Base-by-base conservation (phyloP, 148 eudicot genomes). In the Heliosperma pusillum region DNA sequence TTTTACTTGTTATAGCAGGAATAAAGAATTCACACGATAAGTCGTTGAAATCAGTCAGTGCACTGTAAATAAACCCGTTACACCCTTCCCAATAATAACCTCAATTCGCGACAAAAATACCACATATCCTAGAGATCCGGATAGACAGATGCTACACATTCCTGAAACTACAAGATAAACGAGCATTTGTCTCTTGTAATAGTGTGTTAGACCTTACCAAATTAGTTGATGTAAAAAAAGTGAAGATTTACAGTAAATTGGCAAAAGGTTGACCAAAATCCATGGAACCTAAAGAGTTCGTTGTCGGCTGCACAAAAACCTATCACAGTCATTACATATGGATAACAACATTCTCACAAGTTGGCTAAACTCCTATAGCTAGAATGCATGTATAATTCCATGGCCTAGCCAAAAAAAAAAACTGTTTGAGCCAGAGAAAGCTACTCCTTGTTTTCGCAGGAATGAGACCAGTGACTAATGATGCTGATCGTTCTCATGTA, bases 271-370 rank as follows among this genome's bases (percentile, higher is more conserved):
- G 65, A 47, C 45, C 36, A 60, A 22, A 21, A 21, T 64, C 52
- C 22, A 55, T 22, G 12, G 27, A 59, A 65, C 68, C 71, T 44
- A 74, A 30, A 33, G 56, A 21, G 22, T 74, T 62, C 56, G 33
- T 30, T 21, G 20, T 42, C 33, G 59, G 50, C 67, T 63, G 47
- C 74, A 75, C 75, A 75, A 40, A 40, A 69, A 44, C 13, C 52
- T 17, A 27, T 64, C 55, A 15, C 63, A 27, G 30, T 42, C 29
- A 64, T 75, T 65, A 80, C 82, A 80, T 70, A 69, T 70, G 55
- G 36, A 27, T 16, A 20, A 62, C 30, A 70, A 36, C 72, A 65
- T 44, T 10, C 44, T 63, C 64, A 74, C 65, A 63, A 53, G 47
- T 53, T 42, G 60, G 58, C 64, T 8, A 74, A 66, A 22, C 63